Conservation (phyloP, 1,284 basidiomycete genomes). For the Cutaneotrichosporon sp. region DNA sequence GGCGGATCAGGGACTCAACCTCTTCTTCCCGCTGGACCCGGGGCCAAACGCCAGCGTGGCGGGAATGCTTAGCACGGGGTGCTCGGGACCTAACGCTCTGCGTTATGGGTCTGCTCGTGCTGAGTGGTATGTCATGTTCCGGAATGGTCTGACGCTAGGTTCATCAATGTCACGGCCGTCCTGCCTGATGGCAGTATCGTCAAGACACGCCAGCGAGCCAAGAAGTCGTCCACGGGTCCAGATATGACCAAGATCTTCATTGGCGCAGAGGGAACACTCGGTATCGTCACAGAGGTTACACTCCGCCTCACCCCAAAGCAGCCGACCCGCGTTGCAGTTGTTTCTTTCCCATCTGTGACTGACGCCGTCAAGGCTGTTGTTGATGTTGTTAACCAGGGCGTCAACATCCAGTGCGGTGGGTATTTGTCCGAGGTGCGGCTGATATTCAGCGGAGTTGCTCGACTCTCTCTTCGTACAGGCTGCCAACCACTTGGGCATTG, state of each 20-base stretch:
- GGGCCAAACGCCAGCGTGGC: conserved; percentile 69
- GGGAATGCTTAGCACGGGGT: conserved; percentile 83
- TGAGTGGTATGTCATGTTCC: conserved; percentile 63
- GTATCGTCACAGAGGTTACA: conserved; percentile 87
- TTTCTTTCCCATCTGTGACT: conserved; percentile 55
- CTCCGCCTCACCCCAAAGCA: conserved; percentile 72
- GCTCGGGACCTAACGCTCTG: conserved; percentile 70
- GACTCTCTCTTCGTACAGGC: conserved; percentile 67
- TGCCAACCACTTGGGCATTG: conserved; percentile 63
- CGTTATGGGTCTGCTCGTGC: conserved; percentile 78
- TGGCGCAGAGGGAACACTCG: conserved; percentile 88
- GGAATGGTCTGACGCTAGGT: conserved; percentile 9
- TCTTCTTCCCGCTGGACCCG: conserved; percentile 81
- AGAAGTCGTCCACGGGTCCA: conserved; percentile 84
- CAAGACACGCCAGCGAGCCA: conserved; percentile 80
- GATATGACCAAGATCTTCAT: conserved; percentile 88
- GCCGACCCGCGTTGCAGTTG: conserved; percentile 61
- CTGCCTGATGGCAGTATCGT: conserved; percentile 85
- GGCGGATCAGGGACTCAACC: conserved; percentile 65
- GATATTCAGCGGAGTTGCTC: conserved; percentile 66
- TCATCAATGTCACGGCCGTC: conserved; percentile 64
- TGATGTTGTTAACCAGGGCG: conserved; percentile 61
- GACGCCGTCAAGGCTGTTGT: conserved; percentile 64
- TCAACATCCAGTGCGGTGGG: conserved; percentile 45
- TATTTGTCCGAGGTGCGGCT: background rate